Percentiles rank a stretch among this genome's conserved stretches.
These are phyloP conservation scores for Fusarium zealandicum DNA, from an alignment of 2,329 filamentous ascomycete species.

Conservation along the genomic window DNA sequence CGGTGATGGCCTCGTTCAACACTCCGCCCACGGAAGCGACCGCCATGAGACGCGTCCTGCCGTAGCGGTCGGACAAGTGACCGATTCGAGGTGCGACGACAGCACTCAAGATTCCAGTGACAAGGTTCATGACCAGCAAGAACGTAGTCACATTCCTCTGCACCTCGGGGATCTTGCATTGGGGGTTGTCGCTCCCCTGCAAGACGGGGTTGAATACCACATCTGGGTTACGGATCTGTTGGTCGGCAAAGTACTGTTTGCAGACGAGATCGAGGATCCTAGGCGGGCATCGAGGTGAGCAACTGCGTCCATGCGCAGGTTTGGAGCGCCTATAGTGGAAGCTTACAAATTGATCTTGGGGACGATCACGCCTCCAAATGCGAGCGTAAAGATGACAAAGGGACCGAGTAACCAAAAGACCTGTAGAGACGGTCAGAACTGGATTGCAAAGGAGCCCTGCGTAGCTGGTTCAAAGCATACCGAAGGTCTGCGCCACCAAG, in stretches of 20 bases:
- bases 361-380: conserved; percentile 85
- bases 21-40: conserved; percentile 79
- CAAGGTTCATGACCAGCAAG: conserved; percentile 75
- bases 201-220: conserved; percentile 70
- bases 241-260: conserved; percentile 78
- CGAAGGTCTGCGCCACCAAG: conserved; percentile 70
- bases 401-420: conserved; percentile 85
- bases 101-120: conserved; percentile 79
- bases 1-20: conserved; percentile 75
- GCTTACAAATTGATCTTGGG: conserved; percentile 81
- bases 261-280: conserved; percentile 84
- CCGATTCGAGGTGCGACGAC: conserved; percentile 84
- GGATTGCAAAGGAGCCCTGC: background rate
- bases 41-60: conserved; percentile 77
- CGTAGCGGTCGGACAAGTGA: conserved; percentile 84
- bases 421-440: conserved; percentile 52
- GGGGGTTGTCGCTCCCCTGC: conserved; percentile 73
- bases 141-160: conserved; percentile 81
- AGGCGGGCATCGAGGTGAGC: conserved; percentile 30
- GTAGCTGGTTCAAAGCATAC: conserved; percentile 49
- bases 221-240: conserved; percentile 63
- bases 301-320: background rate
- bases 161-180: conserved; percentile 82
- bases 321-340: background rate
- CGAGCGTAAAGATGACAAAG: conserved; percentile 81